Evolutionary conservation across 371 early-diverging fungal species (phyloP).

Genomic region (Haplosporangium sp.): DNA sequence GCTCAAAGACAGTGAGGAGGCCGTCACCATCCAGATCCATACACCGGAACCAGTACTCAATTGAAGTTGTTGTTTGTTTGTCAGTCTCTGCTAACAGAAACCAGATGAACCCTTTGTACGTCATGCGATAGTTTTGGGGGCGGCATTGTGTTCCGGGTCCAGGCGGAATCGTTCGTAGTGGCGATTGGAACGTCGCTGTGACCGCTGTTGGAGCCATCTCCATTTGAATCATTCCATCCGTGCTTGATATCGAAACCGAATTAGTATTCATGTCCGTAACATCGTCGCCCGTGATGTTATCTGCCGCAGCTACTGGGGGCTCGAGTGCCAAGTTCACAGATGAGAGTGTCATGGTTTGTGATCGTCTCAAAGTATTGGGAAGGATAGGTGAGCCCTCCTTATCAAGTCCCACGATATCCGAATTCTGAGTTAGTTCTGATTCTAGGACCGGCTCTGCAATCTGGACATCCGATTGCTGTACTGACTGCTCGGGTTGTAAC

Average conservation of each 20-base stretch:
- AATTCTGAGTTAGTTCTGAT: not conserved
- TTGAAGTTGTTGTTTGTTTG: conserved; percentile 79
- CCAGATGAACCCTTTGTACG: conserved; percentile 65
- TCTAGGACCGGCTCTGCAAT: not conserved
- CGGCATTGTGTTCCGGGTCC: conserved; percentile 32
- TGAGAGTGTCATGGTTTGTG: conserved; percentile 20
- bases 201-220: not conserved
- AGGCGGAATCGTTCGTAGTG: conserved; percentile 14
- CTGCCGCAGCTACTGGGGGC: not conserved
- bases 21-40: conserved; percentile 94
- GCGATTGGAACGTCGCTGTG: not conserved
- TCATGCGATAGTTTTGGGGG: conserved; percentile 58
- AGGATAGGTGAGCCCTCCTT: conserved; percentile 5
- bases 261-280: too few species aligned
- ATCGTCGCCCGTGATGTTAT: too few species aligned
- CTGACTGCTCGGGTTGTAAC: not conserved
- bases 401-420: conserved; percentile 5
- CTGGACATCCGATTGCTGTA: not conserved
- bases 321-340: conserved; percentile 7
- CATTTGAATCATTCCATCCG: conserved; percentile 12
- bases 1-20: conserved; percentile 83
- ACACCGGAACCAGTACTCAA: conserved; percentile 95
- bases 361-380: conserved; percentile 17
- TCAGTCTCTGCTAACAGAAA: conserved; percentile 91
- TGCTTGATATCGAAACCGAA: conserved; percentile 19